These are phyloP conservation scores for Xylaria telfairii DNA, from an alignment of 495 filamentous ascomycete species.

Conservation along the genomic window DNA sequence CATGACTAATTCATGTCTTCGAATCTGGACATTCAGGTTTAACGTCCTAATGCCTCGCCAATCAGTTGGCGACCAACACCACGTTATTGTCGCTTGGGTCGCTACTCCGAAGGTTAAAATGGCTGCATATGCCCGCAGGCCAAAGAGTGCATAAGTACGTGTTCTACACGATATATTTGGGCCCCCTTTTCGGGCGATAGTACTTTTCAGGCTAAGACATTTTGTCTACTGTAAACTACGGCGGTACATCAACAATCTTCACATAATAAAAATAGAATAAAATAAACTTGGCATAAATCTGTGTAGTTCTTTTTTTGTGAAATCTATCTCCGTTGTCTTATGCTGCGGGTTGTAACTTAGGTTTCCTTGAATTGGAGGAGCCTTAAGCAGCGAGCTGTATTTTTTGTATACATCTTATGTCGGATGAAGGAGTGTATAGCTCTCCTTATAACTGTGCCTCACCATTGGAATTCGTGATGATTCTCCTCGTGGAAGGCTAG, in stretches of 20 bases:
- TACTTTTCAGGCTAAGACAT: background rate
- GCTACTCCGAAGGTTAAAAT: background rate
- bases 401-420: no score
- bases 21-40: background rate
- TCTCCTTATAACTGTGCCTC: background rate
- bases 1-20: background rate
- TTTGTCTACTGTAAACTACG: background rate
- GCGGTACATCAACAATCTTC: background rate
- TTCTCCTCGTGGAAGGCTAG: background rate
- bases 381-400: background rate
- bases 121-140: background rate
- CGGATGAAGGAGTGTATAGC: no score
- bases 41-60: background rate
- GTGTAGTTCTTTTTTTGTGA: background rate
- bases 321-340: background rate
- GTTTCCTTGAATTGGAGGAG: background rate
- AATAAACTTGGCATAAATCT: background rate
- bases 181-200: background rate
- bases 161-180: background rate
- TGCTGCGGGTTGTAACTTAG: background rate
- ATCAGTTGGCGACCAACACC: background rate
- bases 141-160: slow-evolving; percentile 3
- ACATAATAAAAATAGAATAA: background rate
- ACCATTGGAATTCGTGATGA: background rate
- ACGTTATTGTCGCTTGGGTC: background rate